Conservation (phyloP, 352 stramenopile species). For the Globisporangium yorkense region DNA sequence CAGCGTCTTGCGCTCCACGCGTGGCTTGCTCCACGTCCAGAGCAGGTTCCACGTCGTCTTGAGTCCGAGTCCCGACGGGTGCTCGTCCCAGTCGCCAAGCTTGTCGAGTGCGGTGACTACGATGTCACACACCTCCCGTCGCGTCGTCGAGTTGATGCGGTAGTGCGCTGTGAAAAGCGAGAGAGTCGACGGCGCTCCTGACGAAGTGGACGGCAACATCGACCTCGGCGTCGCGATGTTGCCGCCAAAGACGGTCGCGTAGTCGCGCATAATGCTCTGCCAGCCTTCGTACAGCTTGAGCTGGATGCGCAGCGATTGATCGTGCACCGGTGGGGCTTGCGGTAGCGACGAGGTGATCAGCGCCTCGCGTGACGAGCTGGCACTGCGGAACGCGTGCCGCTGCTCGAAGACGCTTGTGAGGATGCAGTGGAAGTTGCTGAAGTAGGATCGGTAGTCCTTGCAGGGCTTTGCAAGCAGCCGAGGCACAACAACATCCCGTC, state of each 20-base stretch:
- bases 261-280: conserved; percentile 85
- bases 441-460: conserved; percentile 56
- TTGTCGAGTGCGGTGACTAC: conserved; percentile 61
- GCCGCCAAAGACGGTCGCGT: conserved; percentile 70
- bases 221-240: conserved; percentile 26
- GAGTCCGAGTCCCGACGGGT: conserved; percentile 69
- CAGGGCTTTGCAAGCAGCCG: conserved; percentile 14
- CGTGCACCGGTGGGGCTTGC: conserved; percentile 14
- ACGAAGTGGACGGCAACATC: conserved; percentile 25
- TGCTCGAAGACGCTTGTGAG: conserved; percentile 71
- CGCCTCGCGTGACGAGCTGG: neutral
- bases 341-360: neutral
- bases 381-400: conserved; percentile 10
- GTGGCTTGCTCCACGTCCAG: conserved; percentile 89
- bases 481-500: neutral
- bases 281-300: conserved; percentile 79
- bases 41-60: conserved; percentile 90
- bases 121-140: conserved; percentile 81
- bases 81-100: conserved; percentile 61
- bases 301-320: conserved; percentile 56
- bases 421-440: conserved; percentile 71
- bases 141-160: conserved; percentile 71
- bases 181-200: conserved; percentile 19
- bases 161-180: conserved; percentile 60
- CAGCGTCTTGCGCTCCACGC: conserved; percentile 75